Evolutionary conservation across 768 basidiomycete species (phyloP).

Genomic region (Goffeauzyma gilvescens): DNA sequence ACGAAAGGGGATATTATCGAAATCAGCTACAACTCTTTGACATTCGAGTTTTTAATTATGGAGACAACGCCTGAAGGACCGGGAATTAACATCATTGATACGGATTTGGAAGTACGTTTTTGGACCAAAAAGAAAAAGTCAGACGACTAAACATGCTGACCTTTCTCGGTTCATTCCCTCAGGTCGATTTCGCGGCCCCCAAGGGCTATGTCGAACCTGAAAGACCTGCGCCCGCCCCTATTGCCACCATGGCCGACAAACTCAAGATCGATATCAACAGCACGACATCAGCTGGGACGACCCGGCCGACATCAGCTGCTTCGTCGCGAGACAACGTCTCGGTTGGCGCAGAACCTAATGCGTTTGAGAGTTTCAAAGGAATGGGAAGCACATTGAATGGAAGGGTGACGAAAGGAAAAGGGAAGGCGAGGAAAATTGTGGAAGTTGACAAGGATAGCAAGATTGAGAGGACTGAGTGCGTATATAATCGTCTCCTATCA

Average conservation of each 20-base stretch:
- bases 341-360: constrained; percentile 7
- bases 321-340: constrained; percentile 50
- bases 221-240: constrained; percentile 57
- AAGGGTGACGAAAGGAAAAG: constrained; percentile 86
- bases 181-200: constrained; percentile 83
- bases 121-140: neutral
- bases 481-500: constrained; percentile 8
- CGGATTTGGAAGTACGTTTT: constrained; percentile 54
- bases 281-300: constrained; percentile 38
- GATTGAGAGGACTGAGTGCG: constrained; percentile 79
- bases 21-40: constrained; percentile 87
- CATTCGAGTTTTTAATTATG: constrained; percentile 91
- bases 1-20: constrained; percentile 96
- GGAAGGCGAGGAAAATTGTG: constrained; percentile 64
- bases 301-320: constrained; percentile 47
- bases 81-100: constrained; percentile 79
- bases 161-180: neutral
- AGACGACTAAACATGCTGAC: neutral
- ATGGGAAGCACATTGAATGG: constrained; percentile 79
- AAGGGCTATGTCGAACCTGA: constrained; percentile 75
- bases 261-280: constrained; percentile 60
- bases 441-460: constrained; percentile 61
- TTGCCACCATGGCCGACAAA: constrained; percentile 86
- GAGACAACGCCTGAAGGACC: constrained; percentile 62
- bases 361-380: constrained; percentile 75